Evolutionary conservation across 208 protist genomes (phyloP).

Genomic region (Crithidia acanthocephali): DNA sequence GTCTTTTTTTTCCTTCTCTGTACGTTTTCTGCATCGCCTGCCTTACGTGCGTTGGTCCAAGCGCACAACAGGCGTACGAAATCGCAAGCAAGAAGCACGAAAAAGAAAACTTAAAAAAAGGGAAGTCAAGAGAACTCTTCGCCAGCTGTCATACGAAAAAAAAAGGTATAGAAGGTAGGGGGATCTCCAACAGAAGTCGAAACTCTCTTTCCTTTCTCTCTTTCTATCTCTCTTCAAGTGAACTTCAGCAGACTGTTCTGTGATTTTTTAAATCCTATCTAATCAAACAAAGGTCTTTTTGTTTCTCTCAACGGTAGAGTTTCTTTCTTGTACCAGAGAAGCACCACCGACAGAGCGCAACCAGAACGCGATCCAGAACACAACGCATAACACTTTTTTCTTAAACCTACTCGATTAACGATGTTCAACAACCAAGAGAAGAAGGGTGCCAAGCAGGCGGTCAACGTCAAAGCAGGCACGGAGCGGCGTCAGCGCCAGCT

Average conservation of each 20-base stretch:
- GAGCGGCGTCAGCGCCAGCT: conserved; percentile 77
- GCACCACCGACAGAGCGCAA: too few relatives aligned
- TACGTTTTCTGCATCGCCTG: background rate
- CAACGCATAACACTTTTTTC: background rate
- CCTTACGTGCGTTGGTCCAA: background rate
- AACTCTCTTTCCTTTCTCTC: too few relatives aligned
- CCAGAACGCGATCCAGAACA: too few relatives aligned
- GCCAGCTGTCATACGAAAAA: conserved; percentile 1
- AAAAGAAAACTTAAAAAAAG: background rate
- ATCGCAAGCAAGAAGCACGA: background rate
- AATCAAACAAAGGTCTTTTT: too few relatives aligned
- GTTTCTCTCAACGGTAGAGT: too few relatives aligned
- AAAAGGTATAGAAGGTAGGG: background rate
- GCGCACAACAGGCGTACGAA: background rate
- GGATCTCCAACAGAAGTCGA: too few relatives aligned
- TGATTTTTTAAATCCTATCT: too few relatives aligned
- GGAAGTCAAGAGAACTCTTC: background rate
- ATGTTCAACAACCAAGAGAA: conserved; percentile 42
- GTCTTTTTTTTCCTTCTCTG: background rate
- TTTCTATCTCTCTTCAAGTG: too few relatives aligned
- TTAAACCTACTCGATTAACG: conserved; percentile 3
- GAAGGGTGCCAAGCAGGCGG: conserved; percentile 62
- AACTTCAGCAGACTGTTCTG: too few relatives aligned
- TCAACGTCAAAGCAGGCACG: conserved; percentile 58
- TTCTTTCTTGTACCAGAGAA: too few relatives aligned